Conservation (phyloP, 805 yeast species). For the Candida railenensis region DNA sequence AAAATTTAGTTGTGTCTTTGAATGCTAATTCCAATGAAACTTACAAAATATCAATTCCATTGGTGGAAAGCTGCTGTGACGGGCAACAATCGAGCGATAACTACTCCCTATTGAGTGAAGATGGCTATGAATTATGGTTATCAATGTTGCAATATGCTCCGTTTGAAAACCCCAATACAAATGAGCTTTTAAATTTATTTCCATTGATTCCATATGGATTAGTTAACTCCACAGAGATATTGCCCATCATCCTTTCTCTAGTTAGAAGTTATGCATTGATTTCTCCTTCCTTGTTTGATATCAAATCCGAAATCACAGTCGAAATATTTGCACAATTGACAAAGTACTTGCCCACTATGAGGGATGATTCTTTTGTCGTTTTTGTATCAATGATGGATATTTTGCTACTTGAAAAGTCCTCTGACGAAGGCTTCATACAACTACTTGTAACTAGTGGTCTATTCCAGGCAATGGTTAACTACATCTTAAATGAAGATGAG, state of each 20-base stretch:
- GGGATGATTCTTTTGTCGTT: conserved; percentile 67
- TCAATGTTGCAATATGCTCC: conserved; percentile 65
- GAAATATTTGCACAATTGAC: conserved; percentile 50
- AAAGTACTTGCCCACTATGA: conserved; percentile 54
- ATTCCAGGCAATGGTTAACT: conserved; percentile 40
- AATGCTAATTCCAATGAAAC: conserved; percentile 49
- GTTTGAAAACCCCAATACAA: conserved; percentile 19
- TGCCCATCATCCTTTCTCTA: conserved; percentile 62
- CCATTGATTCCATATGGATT: conserved; percentile 58
- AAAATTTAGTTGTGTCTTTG: conserved; percentile 54
- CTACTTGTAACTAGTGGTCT: conserved; percentile 40
- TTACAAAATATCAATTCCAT: conserved; percentile 61
- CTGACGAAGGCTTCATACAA: conserved; percentile 14
- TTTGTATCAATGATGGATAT: conserved; percentile 56
- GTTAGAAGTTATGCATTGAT: conserved; percentile 61
- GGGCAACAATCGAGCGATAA: conserved; percentile 20
- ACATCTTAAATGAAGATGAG: conserved; percentile 30
- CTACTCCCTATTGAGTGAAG: conserved; percentile 69
- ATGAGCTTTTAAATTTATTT: conserved; percentile 44
- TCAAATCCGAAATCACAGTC: conserved; percentile 18
- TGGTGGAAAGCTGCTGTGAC: conserved; percentile 65
- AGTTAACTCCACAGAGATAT: conserved; percentile 68
- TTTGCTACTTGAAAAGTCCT: conserved; percentile 32
- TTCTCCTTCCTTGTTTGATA: conserved; percentile 38
- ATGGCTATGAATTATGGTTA: conserved; percentile 85